phyloP scores from a whole-genome alignment of 805 yeast species.

The Myxozyma mucilagina region DNA sequence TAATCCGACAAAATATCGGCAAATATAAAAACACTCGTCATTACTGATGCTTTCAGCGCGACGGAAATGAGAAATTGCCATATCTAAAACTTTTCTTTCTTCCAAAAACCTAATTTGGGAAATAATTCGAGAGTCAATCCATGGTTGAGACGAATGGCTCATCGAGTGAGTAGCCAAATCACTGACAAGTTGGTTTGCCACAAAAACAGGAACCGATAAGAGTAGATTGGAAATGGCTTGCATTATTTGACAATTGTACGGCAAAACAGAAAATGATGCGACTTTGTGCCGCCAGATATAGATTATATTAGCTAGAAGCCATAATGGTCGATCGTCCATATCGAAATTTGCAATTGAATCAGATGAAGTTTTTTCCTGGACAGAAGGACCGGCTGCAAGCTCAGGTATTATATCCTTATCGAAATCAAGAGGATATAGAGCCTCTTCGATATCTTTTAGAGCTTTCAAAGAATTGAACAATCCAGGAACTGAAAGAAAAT shows the following conservation, averaged over 20 bases:
- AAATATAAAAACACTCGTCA: constrained; percentile 10
- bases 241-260: constrained; percentile 5
- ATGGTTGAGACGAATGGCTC: background rate
- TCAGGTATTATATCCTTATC: background rate
- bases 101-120: constrained; percentile 9
- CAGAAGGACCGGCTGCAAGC: background rate
- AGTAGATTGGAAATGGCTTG: constrained; percentile 17
- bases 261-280: background rate
- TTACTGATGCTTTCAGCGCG: background rate
- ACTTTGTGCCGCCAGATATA: constrained; percentile 12
- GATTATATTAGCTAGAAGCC: constrained; percentile 21
- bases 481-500: constrained; percentile 18
- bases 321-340: constrained; percentile 2
- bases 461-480: constrained; percentile 3
- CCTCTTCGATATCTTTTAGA: background rate
- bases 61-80: constrained; percentile 18
- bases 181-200: constrained; percentile 10
- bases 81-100: constrained; percentile 13
- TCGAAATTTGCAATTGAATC: background rate
- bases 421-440: constrained; percentile 6
- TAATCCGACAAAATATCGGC: constrained; percentile 19
- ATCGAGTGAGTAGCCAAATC: background rate
- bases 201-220: constrained; percentile 1
- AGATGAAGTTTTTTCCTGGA: background rate
- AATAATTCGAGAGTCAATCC: constrained; percentile 6